phyloP scores from a whole-genome alignment of 768 basidiomycete species.

The Suillus weaverae region DNA sequence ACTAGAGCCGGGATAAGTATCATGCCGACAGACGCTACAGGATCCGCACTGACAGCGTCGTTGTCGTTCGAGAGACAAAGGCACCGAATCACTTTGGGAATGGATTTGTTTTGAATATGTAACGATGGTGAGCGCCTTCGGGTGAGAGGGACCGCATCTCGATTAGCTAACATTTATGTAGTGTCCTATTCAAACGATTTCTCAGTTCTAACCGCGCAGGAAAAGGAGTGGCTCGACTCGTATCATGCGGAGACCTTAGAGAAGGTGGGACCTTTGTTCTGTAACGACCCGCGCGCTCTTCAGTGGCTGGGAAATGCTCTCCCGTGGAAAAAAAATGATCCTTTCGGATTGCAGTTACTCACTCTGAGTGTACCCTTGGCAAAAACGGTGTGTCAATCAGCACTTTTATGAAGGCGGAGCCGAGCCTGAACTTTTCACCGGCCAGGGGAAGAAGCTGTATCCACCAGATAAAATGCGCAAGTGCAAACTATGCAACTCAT shows the following conservation, averaged over 20 bases:
- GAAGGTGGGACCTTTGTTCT: conserved; percentile 74
- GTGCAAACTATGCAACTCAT: too few relatives aligned
- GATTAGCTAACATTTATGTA: conserved; percentile 7
- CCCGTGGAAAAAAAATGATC: conserved; percentile 10
- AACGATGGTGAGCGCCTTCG: conserved; percentile 66
- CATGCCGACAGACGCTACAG: conserved; percentile 90
- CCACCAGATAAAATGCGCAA: too few relatives aligned
- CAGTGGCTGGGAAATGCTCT: conserved; percentile 58
- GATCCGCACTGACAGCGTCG: conserved; percentile 90
- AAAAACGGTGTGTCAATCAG: too few relatives aligned
- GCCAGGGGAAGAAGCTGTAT: too few relatives aligned
- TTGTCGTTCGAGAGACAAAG: conserved; percentile 68
- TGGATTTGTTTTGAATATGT: conserved; percentile 84
- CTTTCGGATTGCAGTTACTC: too few relatives aligned
- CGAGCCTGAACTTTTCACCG: too few relatives aligned
- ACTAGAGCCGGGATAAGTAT: conserved; percentile 78
- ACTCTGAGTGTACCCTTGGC: too few relatives aligned
- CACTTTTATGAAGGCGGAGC: too few relatives aligned
- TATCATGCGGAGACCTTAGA: conserved; percentile 78
- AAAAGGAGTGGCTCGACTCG: conserved; percentile 77
- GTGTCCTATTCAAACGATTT: conserved; percentile 84
- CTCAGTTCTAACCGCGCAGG: conserved; percentile 59
- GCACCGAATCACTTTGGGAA: conserved; percentile 81
- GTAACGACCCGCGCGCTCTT: conserved; percentile 57
- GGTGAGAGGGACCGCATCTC: neutral